phyloP scores from a whole-genome alignment of 805 yeast genomes.

The Suhomyces vadensis region DNA sequence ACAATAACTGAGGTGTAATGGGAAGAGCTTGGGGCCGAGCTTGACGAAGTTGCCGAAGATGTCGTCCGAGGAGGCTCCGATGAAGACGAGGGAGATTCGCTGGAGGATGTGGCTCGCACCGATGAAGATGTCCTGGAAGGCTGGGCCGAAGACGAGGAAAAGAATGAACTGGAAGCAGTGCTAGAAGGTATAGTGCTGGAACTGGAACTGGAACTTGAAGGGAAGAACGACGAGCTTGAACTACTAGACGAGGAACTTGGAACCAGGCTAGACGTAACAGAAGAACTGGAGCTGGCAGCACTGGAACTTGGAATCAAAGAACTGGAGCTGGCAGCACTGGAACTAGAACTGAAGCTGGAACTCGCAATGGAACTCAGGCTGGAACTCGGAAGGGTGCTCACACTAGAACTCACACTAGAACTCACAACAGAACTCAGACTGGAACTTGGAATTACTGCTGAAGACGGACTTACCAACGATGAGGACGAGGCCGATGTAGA shows the following conservation, averaged over 20 bases:
- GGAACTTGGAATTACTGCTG: not conserved
- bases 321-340: slow-evolving; percentile 1
- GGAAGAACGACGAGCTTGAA: slow-evolving; percentile 3
- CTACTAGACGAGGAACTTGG: slow-evolving; percentile 2
- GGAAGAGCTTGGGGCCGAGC: slow-evolving; percentile 6
- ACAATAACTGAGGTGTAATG: slow-evolving; percentile 23
- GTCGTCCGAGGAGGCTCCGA: slow-evolving; percentile 4
- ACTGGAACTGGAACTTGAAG: slow-evolving; percentile 4
- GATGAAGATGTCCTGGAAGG: slow-evolving; percentile 5
- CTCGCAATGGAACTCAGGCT: not conserved
- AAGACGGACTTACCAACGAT: slow-evolving; percentile 2
- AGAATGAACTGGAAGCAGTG: slow-evolving; percentile 11
- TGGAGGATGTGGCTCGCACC: slow-evolving; percentile 4
- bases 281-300: slow-evolving; percentile 1
- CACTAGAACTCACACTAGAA: not conserved
- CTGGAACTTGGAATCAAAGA: slow-evolving; percentile 6
- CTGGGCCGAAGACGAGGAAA: slow-evolving; percentile 4
- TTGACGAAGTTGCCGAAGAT: slow-evolving; percentile 6
- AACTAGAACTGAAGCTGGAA: not conserved
- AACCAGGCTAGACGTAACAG: slow-evolving; percentile 1
- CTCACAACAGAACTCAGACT: not conserved
- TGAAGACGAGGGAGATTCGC: slow-evolving; percentile 2
- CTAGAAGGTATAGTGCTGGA: slow-evolving; percentile 7
- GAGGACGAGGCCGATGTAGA: slow-evolving; percentile 9
- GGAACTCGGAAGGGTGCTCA: not conserved